These are phyloP conservation scores for Epichloe sp. DNA, from an alignment of 2,329 filamentous ascomycete genomes.

Conservation along the genomic window DNA sequence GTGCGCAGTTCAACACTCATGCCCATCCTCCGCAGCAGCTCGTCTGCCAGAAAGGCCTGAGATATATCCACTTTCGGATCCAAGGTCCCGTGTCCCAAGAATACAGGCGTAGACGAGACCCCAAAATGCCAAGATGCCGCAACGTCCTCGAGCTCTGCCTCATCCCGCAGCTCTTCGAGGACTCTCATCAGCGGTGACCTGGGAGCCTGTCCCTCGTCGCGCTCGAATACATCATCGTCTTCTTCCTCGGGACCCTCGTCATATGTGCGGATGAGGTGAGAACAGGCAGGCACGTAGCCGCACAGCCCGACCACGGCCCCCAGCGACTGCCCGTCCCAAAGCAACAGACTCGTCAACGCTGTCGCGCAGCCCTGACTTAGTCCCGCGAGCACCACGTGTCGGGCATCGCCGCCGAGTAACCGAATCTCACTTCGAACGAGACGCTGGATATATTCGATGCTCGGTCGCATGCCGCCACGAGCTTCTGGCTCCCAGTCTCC, in stretches of 20 bases:
- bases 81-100: slow-evolving; percentile 31
- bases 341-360: slow-evolving; percentile 26
- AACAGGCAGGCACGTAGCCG: slow-evolving; percentile 31
- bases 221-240: slow-evolving; percentile 12
- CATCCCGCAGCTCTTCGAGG: slow-evolving; percentile 15
- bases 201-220: slow-evolving; percentile 1
- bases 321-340: slow-evolving; percentile 27
- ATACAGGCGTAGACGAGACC: slow-evolving; percentile 23
- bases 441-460: slow-evolving; percentile 23
- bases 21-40: slow-evolving; percentile 21
- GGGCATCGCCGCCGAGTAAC: slow-evolving; percentile 19
- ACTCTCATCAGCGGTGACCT: slow-evolving; percentile 10
- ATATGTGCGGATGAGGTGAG: slow-evolving; percentile 14
- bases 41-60: slow-evolving; percentile 21
- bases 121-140: not conserved
- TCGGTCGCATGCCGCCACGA: slow-evolving; percentile 26
- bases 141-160: slow-evolving; percentile 13
- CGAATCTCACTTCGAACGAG: slow-evolving; percentile 24
- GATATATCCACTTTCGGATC: slow-evolving; percentile 27
- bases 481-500: slow-evolving; percentile 21
- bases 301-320: slow-evolving; percentile 30
- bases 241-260: slow-evolving; percentile 2
- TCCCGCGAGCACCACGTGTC: slow-evolving; percentile 33
- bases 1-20: slow-evolving; percentile 21
- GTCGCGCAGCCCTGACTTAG: slow-evolving; percentile 42